Percentiles rank a stretch among this genome's conserved stretches.
Evolutionary conservation across 345 rosid species (phyloP).

Genomic region (Gossypium stocksii): DNA sequence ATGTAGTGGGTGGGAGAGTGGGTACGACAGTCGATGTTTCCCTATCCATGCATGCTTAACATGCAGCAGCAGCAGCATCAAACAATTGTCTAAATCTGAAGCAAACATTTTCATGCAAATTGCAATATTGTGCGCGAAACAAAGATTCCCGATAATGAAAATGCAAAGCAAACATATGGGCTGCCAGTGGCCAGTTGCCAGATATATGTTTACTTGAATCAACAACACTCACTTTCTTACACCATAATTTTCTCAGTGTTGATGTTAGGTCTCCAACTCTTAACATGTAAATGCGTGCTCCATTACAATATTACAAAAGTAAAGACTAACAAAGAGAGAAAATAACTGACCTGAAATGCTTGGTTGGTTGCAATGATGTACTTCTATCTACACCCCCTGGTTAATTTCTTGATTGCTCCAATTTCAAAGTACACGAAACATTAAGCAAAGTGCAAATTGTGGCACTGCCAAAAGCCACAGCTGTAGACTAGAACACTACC

Average conservation of each 20-base stretch:
- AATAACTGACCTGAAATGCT: conserved; percentile 22
- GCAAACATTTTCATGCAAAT: neutral
- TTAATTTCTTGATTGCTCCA: neutral
- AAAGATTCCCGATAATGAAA: neutral
- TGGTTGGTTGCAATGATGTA: neutral
- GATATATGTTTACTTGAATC: neutral
- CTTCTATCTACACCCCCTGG: neutral
- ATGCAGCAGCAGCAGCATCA: neutral
- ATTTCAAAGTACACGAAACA: neutral
- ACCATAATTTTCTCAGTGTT: conserved; percentile 5
- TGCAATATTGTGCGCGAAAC: neutral
- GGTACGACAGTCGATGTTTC: neutral
- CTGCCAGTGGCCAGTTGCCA: neutral
- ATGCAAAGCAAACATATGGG: neutral
- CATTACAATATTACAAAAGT: neutral
- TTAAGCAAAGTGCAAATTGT: neutral
- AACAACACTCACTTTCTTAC: neutral
- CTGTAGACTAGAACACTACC: neutral
- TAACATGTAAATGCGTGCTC: conserved; percentile 6
- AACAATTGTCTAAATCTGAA: neutral
- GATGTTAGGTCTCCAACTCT: neutral
- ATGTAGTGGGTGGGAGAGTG: neutral
- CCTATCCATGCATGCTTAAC: neutral
- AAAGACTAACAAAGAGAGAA: neutral
- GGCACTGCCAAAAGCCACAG: neutral